Evolutionary conservation across 2,329 filamentous ascomycete species (phyloP), one percentile per base, ranked within the genome.

Genomic region (Diaporthe ilicicola): DNA sequence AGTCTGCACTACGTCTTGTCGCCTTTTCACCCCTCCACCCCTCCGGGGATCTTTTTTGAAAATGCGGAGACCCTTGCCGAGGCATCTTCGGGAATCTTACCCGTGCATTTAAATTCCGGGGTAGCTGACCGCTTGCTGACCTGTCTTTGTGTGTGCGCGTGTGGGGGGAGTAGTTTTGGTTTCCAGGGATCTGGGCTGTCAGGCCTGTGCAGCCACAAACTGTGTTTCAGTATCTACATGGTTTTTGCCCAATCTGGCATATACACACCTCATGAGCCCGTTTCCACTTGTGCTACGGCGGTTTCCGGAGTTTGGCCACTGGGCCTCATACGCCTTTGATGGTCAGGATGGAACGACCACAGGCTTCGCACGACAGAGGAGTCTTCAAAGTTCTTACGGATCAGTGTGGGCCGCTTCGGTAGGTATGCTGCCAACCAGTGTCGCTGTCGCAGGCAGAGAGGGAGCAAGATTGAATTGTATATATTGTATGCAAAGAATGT

Each of bases 21-120:
- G 39, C 42, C 59, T n/a, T n/a, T n/a, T n/a, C n/a, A n/a, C n/a
- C 27, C 42, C 48, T 62, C 42, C 19, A 12, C 27, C 42, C 55
- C 22, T 29, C 22, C 56, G 42, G 56, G 39, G 9, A 48, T 34
- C 19, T 22, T 46, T 32, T n/a, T 19, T 34, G 46, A 34, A 42
- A 62, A 62, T 48, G 59, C 55, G 62, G 71, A 65, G 56, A 44
- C 48, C 37, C 71, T 68, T 68, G 55, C 71, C 71, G 71, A 72
- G 71, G 71, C 56, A 69, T 68, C 42, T 68, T 56, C 17, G 61
- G 48, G 29, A 13, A 13, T 42, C 44, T 22, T 44, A 59, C 29
- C 37, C 22, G 19, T 19, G 15, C 19, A 12, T 22, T 19, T 12
- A 13, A 8, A n/a, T 13, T 50, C 27, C 22, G 42, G 51, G 65